Conservation (phyloP, 441 rosid genomes). For the Aleurites moluccanus region DNA sequence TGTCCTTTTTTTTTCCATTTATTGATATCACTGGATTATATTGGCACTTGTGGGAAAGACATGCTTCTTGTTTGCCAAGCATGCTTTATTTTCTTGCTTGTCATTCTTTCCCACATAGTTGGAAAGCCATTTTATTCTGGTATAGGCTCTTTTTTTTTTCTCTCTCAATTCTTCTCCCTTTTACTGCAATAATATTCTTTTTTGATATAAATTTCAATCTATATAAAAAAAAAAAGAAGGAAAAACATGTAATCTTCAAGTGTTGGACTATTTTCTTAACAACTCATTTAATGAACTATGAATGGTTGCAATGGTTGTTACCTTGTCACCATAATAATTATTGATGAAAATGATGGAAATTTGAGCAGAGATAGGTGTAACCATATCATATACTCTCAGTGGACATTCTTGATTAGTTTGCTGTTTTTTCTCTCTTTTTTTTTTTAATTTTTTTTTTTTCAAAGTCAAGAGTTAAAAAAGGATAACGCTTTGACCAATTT, state of each 20-base stretch:
- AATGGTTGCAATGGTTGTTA: background rate
- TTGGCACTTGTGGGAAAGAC: background rate
- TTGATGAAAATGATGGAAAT: background rate
- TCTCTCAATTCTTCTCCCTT: background rate
- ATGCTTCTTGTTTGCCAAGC: background rate
- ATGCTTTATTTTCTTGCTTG: background rate
- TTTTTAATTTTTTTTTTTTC: background rate
- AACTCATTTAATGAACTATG: background rate
- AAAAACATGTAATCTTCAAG: background rate
- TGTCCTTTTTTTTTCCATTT: background rate
- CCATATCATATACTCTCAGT: background rate
- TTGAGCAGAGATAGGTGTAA: background rate
- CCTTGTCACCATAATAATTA: background rate
- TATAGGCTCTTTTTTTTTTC: background rate
- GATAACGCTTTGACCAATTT: background rate
- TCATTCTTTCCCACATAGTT: background rate
- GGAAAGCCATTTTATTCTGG: background rate
- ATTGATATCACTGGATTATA: background rate
- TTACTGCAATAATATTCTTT: too few relatives aligned
- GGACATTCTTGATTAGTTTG: background rate
- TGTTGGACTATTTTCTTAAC: background rate
- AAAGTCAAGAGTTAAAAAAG: background rate
- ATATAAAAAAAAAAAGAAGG: too few relatives aligned
- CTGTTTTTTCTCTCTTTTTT: background rate
- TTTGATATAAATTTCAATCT: background rate